phyloP scores from a whole-genome alignment of 805 yeast genomes.

The Wickerhamia fluorescens region DNA sequence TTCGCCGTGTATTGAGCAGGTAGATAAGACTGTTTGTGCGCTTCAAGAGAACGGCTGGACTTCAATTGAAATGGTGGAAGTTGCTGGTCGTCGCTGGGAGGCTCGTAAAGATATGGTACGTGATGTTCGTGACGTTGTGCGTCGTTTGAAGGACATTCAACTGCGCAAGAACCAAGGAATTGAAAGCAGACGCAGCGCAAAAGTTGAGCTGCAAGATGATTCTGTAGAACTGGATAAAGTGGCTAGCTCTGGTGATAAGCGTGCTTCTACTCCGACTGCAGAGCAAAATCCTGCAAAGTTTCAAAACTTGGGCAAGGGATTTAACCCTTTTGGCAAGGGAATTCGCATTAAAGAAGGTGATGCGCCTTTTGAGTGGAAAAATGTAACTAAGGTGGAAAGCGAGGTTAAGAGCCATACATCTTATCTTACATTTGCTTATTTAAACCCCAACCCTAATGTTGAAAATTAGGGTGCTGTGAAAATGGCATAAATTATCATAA shows the following conservation, averaged over 20 bases:
- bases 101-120: constrained; percentile 85
- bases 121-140: constrained; percentile 67
- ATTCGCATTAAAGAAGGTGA: constrained; percentile 84
- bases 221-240: constrained; percentile 11
- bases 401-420: constrained; percentile 94
- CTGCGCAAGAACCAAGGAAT: constrained; percentile 58
- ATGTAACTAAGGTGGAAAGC: constrained; percentile 75
- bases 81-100: constrained; percentile 80
- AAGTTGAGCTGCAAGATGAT: no score
- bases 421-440: constrained; percentile 82
- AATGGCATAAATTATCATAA: no score
- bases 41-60: constrained; percentile 76
- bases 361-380: constrained; percentile 65
- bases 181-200: constrained; percentile 43
- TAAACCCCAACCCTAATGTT: constrained; percentile 13
- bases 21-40: constrained; percentile 73
- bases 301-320: constrained; percentile 42
- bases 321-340: constrained; percentile 93
- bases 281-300: constrained; percentile 20
- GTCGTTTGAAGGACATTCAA: constrained; percentile 73
- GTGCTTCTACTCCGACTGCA: constrained; percentile 10
- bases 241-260: constrained; percentile 17
- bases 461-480: no score
- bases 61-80: constrained; percentile 85
- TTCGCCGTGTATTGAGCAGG: constrained; percentile 97